Evolutionary conservation across 768 basidiomycete genomes (phyloP).

Genomic region (Amanita subjunquillea): DNA sequence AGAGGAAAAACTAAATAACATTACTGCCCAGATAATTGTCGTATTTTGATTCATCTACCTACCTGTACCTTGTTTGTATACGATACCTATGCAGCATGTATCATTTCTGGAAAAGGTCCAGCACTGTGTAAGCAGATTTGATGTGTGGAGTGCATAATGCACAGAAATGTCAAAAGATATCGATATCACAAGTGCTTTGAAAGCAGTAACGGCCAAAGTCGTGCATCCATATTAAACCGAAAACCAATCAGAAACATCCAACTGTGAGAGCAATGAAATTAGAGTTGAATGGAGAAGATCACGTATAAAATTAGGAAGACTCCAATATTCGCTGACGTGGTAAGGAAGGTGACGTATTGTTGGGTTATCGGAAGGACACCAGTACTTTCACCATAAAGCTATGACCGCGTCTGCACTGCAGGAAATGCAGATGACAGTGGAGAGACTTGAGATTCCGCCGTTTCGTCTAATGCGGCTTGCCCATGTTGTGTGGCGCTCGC

Average conservation of each 20-base stretch:
- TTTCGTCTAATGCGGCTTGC: constrained; percentile 23
- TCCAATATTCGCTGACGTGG: neutral
- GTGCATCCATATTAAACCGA: neutral
- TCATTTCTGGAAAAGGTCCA: no score
- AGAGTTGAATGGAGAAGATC: neutral
- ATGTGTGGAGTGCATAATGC: neutral
- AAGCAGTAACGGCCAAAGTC: neutral
- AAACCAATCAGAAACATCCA: neutral
- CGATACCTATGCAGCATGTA: no score
- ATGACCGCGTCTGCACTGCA: constrained; percentile 23
- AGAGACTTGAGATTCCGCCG: constrained; percentile 46
- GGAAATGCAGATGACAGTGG: constrained; percentile 85
- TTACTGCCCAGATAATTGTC: neutral
- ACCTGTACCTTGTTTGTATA: no score
- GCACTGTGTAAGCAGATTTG: no score
- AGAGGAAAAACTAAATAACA: neutral
- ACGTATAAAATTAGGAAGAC: neutral
- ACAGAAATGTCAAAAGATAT: neutral
- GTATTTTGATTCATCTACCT: neutral
- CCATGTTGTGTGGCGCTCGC: constrained; percentile 23
- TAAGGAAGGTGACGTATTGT: neutral
- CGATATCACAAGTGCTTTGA: neutral
- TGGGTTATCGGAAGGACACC: neutral
- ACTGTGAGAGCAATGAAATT: neutral
- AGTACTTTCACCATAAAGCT: neutral